Conservation (phyloP, 2,329 filamentous ascomycete genomes). For the Trichoderma atrobrunneum region DNA sequence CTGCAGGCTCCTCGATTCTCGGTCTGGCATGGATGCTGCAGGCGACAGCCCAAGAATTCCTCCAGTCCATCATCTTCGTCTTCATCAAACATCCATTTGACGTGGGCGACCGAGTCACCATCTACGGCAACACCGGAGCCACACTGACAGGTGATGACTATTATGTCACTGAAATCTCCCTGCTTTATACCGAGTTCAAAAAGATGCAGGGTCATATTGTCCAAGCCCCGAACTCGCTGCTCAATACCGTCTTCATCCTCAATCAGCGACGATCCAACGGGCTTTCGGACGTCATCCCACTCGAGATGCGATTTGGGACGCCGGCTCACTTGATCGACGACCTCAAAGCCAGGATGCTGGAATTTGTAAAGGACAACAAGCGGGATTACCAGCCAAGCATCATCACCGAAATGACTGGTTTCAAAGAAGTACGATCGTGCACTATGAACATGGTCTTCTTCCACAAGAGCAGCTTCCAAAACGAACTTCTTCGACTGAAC, state of each 20-base stretch:
- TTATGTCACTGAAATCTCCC: slow-evolving; percentile 89
- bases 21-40: slow-evolving; percentile 91
- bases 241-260: slow-evolving; percentile 91
- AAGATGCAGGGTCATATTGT: slow-evolving; percentile 98
- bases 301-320: slow-evolving; percentile 86
- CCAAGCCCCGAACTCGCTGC: slow-evolving; percentile 88
- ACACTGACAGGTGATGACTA: slow-evolving; percentile 82
- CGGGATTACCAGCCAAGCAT: slow-evolving; percentile 86
- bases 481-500: slow-evolving; percentile 84
- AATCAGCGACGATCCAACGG: slow-evolving; percentile 90
- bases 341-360: slow-evolving; percentile 74
- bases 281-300: slow-evolving; percentile 79
- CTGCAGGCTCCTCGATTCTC: slow-evolving; percentile 81
- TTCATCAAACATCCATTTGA: slow-evolving; percentile 98
- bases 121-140: slow-evolving; percentile 88
- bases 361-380: slow-evolving; percentile 81
- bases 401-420: slow-evolving; percentile 75
- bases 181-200: slow-evolving; percentile 96
- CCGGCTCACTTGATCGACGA: slow-evolving; percentile 77
- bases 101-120: slow-evolving; percentile 85
- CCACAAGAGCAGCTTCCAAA: slow-evolving; percentile 97
- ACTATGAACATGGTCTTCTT: slow-evolving; percentile 94
- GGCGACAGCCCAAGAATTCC: slow-evolving; percentile 88
- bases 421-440: slow-evolving; percentile 80
- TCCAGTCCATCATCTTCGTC: slow-evolving; percentile 91